phyloP scores from a whole-genome alignment of 1,284 basidiomycete species.

The Sporisorium exsertum region DNA sequence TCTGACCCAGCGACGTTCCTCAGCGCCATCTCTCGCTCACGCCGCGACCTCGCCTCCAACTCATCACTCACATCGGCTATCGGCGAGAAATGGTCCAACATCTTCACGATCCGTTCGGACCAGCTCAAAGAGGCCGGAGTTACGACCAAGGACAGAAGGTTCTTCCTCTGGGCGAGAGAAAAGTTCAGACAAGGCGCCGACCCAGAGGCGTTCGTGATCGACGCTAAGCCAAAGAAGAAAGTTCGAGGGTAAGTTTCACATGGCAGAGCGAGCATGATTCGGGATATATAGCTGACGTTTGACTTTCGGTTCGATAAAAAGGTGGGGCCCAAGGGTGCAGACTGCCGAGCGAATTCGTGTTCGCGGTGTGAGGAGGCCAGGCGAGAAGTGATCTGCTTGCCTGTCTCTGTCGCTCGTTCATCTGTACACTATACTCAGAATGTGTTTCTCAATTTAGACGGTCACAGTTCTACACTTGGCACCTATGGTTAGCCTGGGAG shows the following conservation, averaged over 20 bases:
- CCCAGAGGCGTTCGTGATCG: conserved; percentile 76
- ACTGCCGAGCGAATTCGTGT: conserved; percentile 72
- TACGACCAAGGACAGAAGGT: conserved; percentile 77
- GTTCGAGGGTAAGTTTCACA: conserved; percentile 72
- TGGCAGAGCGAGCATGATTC: too few relatives aligned
- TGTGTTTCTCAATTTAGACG: background rate
- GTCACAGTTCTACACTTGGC: background rate
- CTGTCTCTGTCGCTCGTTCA: conserved; percentile 4
- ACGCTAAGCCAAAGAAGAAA: conserved; percentile 77
- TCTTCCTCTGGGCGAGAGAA: conserved; percentile 84
- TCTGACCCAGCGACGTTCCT: conserved; percentile 73
- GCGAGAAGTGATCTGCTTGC: conserved; percentile 51
- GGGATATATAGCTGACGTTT: background rate
- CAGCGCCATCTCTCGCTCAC: conserved; percentile 78
- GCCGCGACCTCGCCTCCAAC: conserved; percentile 74
- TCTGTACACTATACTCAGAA: conserved; percentile 15
- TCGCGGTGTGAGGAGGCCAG: conserved; percentile 57
- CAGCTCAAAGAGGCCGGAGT: conserved; percentile 78
- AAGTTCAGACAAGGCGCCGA: conserved; percentile 77
- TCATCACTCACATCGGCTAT: conserved; percentile 62
- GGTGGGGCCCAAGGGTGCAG: conserved; percentile 77
- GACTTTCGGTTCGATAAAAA: background rate
- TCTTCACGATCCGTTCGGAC: conserved; percentile 76
- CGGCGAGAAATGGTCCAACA: conserved; percentile 75
- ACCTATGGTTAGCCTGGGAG: background rate